Evolutionary conservation across 805 yeast genomes (phyloP).

Genomic region (Saturnispora kantuleensis): DNA sequence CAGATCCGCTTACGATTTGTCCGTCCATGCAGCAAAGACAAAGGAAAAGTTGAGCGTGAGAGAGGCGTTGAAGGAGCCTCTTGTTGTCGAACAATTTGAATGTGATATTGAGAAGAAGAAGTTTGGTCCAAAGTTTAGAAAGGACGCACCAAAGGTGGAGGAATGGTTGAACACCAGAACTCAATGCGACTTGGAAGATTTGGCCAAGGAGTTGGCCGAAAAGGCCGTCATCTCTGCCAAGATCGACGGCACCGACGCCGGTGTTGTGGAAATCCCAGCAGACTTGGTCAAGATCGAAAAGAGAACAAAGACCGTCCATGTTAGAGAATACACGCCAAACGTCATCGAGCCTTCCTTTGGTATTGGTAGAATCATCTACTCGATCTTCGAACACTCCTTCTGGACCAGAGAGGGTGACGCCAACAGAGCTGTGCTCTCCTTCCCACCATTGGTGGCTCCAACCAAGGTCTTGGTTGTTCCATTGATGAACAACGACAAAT

Average conservation of each 20-base stretch:
- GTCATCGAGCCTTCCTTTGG: slow-evolving; percentile 99
- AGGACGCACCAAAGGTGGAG: slow-evolving; percentile 90
- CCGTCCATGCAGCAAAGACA: slow-evolving; percentile 91
- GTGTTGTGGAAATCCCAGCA: slow-evolving; percentile 52
- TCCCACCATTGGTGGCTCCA: slow-evolving; percentile 95
- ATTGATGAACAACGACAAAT: slow-evolving; percentile 71
- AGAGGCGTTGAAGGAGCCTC: slow-evolving; percentile 77
- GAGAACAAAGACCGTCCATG: slow-evolving; percentile 74
- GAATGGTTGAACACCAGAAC: slow-evolving; percentile 64
- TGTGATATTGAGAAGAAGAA: slow-evolving; percentile 86
- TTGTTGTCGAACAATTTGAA: slow-evolving; percentile 73
- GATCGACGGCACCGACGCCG: slow-evolving; percentile 55
- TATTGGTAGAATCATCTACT: slow-evolving; percentile 92
- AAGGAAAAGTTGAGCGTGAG: slow-evolving; percentile 93
- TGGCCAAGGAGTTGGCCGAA: slow-evolving; percentile 55
- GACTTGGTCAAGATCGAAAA: slow-evolving; percentile 67
- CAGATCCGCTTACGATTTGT: slow-evolving; percentile 94
- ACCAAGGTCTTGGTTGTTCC: slow-evolving; percentile 95
- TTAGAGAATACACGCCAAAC: slow-evolving; percentile 92
- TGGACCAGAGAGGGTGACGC: slow-evolving; percentile 90
- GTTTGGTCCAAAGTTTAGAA: slow-evolving; percentile 96
- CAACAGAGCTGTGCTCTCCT: slow-evolving; percentile 74
- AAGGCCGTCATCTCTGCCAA: slow-evolving; percentile 55
- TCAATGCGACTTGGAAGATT: slow-evolving; percentile 74
- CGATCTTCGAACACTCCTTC: slow-evolving; percentile 88